Conservation (phyloP, 2,329 filamentous ascomycete genomes). For the Thyridium curvatum region DNA sequence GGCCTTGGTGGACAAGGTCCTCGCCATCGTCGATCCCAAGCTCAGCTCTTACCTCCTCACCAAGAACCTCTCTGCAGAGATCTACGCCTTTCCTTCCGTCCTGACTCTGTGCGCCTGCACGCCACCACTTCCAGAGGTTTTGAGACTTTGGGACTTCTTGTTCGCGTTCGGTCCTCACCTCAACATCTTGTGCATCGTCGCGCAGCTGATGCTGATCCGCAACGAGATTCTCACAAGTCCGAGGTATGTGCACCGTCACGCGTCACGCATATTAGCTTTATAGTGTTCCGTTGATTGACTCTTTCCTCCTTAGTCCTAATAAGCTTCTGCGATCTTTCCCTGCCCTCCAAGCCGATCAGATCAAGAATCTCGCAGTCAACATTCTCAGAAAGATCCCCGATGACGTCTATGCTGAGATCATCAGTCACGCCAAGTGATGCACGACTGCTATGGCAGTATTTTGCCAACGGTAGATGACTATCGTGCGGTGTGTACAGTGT, state of each 20-base stretch:
- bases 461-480: constrained; percentile 2
- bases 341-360: constrained; percentile 72
- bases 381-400: constrained; percentile 87
- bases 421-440: constrained; percentile 70
- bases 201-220: constrained; percentile 83
- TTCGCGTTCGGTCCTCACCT: constrained; percentile 94
- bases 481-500: not conserved
- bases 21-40: constrained; percentile 86
- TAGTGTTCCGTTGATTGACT: too few relatives aligned
- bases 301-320: constrained; percentile 60
- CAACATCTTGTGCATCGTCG: constrained; percentile 94
- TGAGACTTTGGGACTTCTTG: constrained; percentile 93
- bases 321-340: constrained; percentile 87
- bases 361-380: constrained; percentile 78
- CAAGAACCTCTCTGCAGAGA: constrained; percentile 84
- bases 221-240: constrained; percentile 76
- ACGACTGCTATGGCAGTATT: not conserved
- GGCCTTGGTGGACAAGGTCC: constrained; percentile 82
- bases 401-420: constrained; percentile 84
- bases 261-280: too few relatives aligned
- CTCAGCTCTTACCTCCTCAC: constrained; percentile 76
- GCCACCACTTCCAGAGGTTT: constrained; percentile 85
- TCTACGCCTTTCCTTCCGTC: constrained; percentile 95
- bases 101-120: constrained; percentile 94
- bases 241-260: constrained; percentile 50